Percentiles rank a stretch among this genome's conserved stretches.
phyloP scores from a whole-genome alignment of 129 eudicot genomes.

The Saposhnikovia divaricata region DNA sequence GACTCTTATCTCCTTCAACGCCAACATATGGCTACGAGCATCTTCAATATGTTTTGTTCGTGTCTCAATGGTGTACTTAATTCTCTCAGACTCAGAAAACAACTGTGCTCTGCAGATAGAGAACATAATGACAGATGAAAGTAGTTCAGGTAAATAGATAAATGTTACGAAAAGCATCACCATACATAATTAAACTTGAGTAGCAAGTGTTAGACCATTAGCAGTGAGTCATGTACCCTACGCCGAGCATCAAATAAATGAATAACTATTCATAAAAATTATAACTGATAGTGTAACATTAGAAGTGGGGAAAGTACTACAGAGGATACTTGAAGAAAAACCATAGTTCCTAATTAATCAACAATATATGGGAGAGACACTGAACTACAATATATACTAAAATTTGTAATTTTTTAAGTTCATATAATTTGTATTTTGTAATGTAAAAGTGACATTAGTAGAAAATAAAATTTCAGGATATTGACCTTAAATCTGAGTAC shows the following conservation, averaged over 20 bases:
- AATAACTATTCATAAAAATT: background rate
- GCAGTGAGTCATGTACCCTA: background rate
- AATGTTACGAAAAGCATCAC: background rate
- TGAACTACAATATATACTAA: background rate
- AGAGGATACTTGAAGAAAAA: background rate
- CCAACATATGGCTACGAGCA: slow-evolving; percentile 67
- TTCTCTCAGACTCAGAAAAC: slow-evolving; percentile 77
- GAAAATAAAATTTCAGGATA: background rate
- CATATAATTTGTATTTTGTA: background rate
- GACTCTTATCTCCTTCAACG: slow-evolving; percentile 67
- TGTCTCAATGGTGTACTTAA: slow-evolving; percentile 59
- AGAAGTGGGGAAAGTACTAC: background rate
- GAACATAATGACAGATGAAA: background rate
- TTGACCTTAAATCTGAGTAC: background rate
- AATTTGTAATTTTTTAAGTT: background rate
- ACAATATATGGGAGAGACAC: background rate
- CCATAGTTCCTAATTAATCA: background rate
- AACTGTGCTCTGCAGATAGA: slow-evolving; percentile 57
- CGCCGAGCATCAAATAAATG: background rate
- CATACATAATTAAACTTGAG: background rate
- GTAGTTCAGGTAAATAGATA: background rate
- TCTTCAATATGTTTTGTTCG: slow-evolving; percentile 64
- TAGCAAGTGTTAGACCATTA: too few relatives aligned
- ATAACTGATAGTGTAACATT: background rate
- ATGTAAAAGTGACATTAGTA: too few relatives aligned